Evolutionary conservation across 176 grass and related monocot species (phyloP), one percentile per base, ranked within the genome.

Genomic region (Thalia dealbata): DNA sequence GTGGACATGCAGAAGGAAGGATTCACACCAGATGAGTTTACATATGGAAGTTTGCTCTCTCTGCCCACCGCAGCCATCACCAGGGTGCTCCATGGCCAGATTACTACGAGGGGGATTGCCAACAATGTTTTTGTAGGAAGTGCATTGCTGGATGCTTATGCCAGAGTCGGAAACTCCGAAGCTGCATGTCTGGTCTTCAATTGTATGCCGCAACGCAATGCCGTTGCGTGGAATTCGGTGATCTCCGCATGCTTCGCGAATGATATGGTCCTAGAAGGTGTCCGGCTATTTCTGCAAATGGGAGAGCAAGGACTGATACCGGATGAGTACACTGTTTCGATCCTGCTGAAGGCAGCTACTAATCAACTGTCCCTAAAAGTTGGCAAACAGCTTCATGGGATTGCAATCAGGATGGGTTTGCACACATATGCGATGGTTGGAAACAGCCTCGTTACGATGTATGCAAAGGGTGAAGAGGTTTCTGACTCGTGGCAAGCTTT

Each of bases 291-390:
- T 67, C 71, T 68, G 30, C 60, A 74, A 48, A 74, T 74, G 78
- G 3, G 46, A 13, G 50, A 58, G 46, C 71, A 81, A 14, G 62
- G 78, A 25, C 2, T 58, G 5, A 18, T 56, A 5, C 78, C 71
- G 19, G 78, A 81, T 56, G 71, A 81, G 28, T 81, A 81, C 38
- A 81, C 70, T 50, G 18, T 81, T n/a, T 64, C 78, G 44, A 81
- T 81, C 61, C 32, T 81, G 60, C n/a, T 81, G 48, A 81, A 81
- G 70, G 71, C 60, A 9, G 62, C 48, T 14, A n/a, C 70, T 38
- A 44, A 27, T 45, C 50, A 66, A n/a, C 67, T 56, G 16, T 32
- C 48, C 10, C 67, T 43, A 15, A 18, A 18, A n/a, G 46, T 58
- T 21, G 78, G 78, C 16, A 81, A 74, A 27, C 52, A 66, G 41